Percentiles rank a stretch among this genome's conserved stretches.
phyloP scores from a whole-genome alignment of 768 basidiomycete species.

The Thelephora aurantiotincta region DNA sequence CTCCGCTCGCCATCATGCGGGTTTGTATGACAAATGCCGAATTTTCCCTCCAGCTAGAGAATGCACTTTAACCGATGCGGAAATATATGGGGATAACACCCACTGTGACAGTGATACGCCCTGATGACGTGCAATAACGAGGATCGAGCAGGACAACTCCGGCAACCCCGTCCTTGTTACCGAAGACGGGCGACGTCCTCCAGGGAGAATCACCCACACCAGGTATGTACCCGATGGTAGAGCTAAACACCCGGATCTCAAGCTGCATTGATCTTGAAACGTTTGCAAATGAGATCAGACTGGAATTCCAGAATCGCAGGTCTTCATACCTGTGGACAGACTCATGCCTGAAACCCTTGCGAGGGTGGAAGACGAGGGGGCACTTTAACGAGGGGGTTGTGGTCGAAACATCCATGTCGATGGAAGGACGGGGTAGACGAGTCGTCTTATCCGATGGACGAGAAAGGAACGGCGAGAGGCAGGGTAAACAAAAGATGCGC shows the following conservation, averaged over 20 bases:
- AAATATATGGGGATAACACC: constrained; percentile 7
- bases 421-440: no score
- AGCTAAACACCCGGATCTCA: constrained; percentile 48
- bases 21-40: constrained; percentile 26
- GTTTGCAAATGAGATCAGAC: no score
- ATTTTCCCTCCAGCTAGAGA: constrained; percentile 46
- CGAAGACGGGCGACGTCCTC: constrained; percentile 35
- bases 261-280: constrained; percentile 22
- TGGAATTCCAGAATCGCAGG: no score
- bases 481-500: no score
- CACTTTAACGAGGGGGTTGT: no score
- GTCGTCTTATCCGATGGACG: no score
- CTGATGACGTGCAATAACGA: constrained; percentile 29
- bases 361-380: no score
- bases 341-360: no score
- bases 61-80: constrained; percentile 1
- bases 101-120: constrained; percentile 46
- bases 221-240: constrained; percentile 37
- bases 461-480: no score
- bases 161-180: constrained; percentile 41
- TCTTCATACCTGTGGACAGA: no score
- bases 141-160: constrained; percentile 48
- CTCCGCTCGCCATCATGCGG: constrained; percentile 3
- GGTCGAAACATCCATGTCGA: no score
- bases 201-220: constrained; percentile 13